Conservation (phyloP, 257 asterid genomes). For the Schizonepeta tenuifolia region DNA sequence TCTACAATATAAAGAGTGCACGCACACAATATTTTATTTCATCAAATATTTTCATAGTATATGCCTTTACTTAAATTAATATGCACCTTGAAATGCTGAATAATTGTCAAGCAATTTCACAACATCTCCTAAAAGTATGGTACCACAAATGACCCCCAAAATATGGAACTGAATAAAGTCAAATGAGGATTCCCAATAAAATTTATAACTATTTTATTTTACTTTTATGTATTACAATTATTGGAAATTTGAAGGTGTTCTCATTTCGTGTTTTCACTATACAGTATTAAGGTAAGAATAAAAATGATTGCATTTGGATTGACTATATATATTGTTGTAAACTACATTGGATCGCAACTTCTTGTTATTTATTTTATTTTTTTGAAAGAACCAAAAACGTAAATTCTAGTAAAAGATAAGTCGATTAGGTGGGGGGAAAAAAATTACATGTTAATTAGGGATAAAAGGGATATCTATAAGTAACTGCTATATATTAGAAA, state of each 20-base stretch:
- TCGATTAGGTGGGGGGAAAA: background rate
- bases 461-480: background rate
- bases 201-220: constrained; percentile 11
- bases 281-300: background rate
- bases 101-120: constrained; percentile 37
- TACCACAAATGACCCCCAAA: constrained; percentile 29
- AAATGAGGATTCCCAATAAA: constrained; percentile 36
- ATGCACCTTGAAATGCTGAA: constrained; percentile 35
- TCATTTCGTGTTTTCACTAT: background rate
- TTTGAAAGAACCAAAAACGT: background rate
- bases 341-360: background rate
- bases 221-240: background rate
- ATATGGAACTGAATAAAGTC: constrained; percentile 35
- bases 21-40: background rate
- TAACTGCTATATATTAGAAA: background rate
- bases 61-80: background rate
- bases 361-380: background rate
- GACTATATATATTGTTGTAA: background rate
- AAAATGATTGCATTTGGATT: background rate
- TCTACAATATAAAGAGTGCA: background rate
- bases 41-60: background rate
- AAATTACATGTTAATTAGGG: background rate
- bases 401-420: background rate
- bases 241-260: background rate
- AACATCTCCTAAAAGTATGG: constrained; percentile 37